These are phyloP conservation scores for Ophiostoma sp. DNA, from an alignment of 2,329 filamentous ascomycete genomes.

Conservation along the genomic window DNA sequence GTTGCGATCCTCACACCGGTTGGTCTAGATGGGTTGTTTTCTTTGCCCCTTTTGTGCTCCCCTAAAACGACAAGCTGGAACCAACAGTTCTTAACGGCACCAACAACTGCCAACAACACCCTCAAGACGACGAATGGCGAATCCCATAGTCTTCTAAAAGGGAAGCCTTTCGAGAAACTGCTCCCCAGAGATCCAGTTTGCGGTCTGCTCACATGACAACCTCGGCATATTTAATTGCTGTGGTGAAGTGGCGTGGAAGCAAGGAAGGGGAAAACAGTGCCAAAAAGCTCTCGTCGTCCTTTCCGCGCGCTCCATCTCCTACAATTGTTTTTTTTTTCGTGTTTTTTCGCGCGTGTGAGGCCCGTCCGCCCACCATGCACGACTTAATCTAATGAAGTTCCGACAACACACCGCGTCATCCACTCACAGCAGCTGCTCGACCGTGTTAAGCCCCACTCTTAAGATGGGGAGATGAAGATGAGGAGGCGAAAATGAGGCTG, in stretches of 20 bases:
- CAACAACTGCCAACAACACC: background rate
- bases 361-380: background rate
- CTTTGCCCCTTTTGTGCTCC: background rate
- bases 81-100: background rate
- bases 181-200: background rate
- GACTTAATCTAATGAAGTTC: slow-evolving; percentile 17
- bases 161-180: background rate
- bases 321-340: background rate
- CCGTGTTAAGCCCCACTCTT: background rate
- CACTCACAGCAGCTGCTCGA: slow-evolving; percentile 9
- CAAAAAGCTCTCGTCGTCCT: background rate
- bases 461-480: background rate
- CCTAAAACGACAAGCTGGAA: background rate
- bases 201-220: background rate
- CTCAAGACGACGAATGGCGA: background rate
- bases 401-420: slow-evolving; percentile 19
- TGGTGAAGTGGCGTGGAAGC: background rate
- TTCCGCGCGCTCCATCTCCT: background rate
- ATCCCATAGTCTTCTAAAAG: background rate
- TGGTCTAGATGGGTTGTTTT: background rate
- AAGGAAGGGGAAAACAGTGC: background rate
- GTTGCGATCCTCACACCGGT: background rate
- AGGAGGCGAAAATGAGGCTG: background rate
- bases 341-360: background rate
- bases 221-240: background rate